Conservation (phyloP, 2,329 filamentous ascomycete species). For the Tolypocladium paradoxum region DNA sequence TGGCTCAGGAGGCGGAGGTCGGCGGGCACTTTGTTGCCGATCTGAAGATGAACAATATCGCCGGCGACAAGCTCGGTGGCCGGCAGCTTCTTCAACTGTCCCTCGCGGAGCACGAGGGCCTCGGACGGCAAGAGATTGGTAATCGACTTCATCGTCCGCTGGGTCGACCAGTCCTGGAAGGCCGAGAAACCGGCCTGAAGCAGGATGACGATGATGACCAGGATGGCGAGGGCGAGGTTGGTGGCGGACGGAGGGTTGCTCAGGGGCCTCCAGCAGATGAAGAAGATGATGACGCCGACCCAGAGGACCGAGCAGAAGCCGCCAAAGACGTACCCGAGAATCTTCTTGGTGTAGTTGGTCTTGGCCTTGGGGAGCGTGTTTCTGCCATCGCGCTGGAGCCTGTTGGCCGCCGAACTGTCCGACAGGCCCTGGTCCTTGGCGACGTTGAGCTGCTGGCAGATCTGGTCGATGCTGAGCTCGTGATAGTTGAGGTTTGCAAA, state of each 20-base stretch:
- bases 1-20: constrained; percentile 31
- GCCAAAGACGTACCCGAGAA: constrained; percentile 32
- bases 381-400: constrained; percentile 27
- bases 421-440: constrained; percentile 22
- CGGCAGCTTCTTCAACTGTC: constrained; percentile 26
- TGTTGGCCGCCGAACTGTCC: constrained; percentile 17
- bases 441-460: constrained; percentile 30
- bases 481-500: constrained; percentile 29
- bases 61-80: constrained; percentile 33
- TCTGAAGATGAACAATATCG: constrained; percentile 33
- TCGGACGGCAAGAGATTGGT: constrained; percentile 32
- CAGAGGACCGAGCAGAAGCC: constrained; percentile 37
- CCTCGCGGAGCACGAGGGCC: constrained; percentile 32
- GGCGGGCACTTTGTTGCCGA: constrained; percentile 37
- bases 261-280: constrained; percentile 35
- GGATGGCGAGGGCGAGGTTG: constrained; percentile 33
- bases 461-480: constrained; percentile 19
- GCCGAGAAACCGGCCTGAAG: constrained; percentile 34
- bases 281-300: constrained; percentile 36
- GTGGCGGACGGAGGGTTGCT: constrained; percentile 30
- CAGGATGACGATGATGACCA: constrained; percentile 35
- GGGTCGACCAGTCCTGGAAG: constrained; percentile 37
- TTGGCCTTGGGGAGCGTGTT: constrained; percentile 30
- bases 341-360: constrained; percentile 30
- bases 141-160: constrained; percentile 35